A percentile compares a stretch with the other conserved stretches of the same genome.
phyloP scores from a whole-genome alignment of 345 rosid genomes.

The Bretschneidera sinensis region DNA sequence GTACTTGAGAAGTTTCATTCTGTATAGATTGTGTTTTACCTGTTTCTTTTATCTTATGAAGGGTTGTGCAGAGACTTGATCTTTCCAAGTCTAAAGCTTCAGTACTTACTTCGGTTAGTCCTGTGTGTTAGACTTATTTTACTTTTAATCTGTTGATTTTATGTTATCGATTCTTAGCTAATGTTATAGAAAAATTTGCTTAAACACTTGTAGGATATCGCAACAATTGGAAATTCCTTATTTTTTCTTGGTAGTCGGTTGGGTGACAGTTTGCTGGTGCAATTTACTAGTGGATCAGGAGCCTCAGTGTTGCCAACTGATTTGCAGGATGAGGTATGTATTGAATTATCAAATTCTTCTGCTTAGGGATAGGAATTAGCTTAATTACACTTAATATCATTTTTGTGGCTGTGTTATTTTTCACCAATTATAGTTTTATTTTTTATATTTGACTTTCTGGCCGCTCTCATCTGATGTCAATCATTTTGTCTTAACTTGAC shows the following conservation, averaged over 20 bases:
- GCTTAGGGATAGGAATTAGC: not conserved
- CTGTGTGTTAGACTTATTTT: constrained; percentile 9
- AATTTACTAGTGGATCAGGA: constrained; percentile 63
- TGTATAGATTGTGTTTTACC: constrained; percentile 17
- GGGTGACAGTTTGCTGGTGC: constrained; percentile 98
- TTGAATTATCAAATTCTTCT: constrained; percentile 3
- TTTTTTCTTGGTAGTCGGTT: constrained; percentile 90
- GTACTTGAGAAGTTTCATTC: not conserved
- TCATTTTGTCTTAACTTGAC: not conserved
- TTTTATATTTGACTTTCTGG: constrained; percentile 2
- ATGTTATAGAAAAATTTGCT: constrained; percentile 13
- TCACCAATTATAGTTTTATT: not conserved
- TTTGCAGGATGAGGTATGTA: constrained; percentile 78
- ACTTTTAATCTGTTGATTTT: constrained; percentile 16
- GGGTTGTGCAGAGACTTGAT: constrained; percentile 94
- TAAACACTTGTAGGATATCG: constrained; percentile 58
- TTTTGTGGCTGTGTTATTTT: not conserved
- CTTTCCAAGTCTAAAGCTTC: constrained; percentile 98
- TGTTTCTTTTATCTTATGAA: constrained; percentile 36
- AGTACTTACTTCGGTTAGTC: constrained; percentile 92
- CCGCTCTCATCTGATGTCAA: constrained; percentile 1
- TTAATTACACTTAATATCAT: constrained; percentile 1
- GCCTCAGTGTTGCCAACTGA: constrained; percentile 54
- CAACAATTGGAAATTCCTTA: constrained; percentile 72
- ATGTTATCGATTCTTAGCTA: not conserved